These are phyloP conservation scores for Phyllosticta citriasiana DNA, from an alignment of 2,329 filamentous ascomycete genomes.

Conservation along the genomic window DNA sequence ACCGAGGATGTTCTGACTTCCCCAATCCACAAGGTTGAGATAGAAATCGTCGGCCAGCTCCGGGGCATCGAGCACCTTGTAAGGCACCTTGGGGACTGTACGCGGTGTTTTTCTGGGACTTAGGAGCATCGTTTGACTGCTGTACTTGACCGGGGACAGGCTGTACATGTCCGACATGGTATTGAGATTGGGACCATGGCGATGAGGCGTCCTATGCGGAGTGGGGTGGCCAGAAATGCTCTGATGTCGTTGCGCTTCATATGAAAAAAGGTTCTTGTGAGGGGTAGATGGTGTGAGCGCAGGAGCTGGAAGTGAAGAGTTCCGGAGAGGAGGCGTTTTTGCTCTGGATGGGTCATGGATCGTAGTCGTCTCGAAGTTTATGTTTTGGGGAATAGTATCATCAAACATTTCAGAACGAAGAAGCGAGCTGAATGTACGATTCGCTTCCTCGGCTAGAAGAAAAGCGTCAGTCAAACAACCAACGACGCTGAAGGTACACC, in stretches of 20 bases:
- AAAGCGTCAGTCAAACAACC: constrained; percentile 12
- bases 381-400: constrained; percentile 71
- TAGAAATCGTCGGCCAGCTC: constrained; percentile 97
- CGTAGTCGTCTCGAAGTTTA: constrained; percentile 49
- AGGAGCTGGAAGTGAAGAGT: constrained; percentile 54
- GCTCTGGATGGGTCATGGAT: constrained; percentile 60
- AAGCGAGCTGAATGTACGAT: constrained; percentile 80
- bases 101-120: constrained; percentile 82
- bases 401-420: constrained; percentile 90
- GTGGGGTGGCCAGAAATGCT: constrained; percentile 64
- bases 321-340: constrained; percentile 66
- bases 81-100: constrained; percentile 90
- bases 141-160: constrained; percentile 83
- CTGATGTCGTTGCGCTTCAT: constrained; percentile 62
- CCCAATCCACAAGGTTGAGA: constrained; percentile 95
- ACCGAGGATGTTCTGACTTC: constrained; percentile 84
- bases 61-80: constrained; percentile 93
- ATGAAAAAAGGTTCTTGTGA: constrained; percentile 94
- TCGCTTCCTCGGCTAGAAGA: constrained; percentile 72
- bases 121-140: constrained; percentile 86
- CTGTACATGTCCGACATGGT: constrained; percentile 90
- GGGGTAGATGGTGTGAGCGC: constrained; percentile 84
- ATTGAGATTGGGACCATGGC: constrained; percentile 81
- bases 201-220: constrained; percentile 77
- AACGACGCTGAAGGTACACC: not conserved